A percentile compares a stretch with the other conserved stretches of the same genome.
phyloP scores from a whole-genome alignment of 2,329 filamentous ascomycete genomes.

The Septoria petroselini region DNA sequence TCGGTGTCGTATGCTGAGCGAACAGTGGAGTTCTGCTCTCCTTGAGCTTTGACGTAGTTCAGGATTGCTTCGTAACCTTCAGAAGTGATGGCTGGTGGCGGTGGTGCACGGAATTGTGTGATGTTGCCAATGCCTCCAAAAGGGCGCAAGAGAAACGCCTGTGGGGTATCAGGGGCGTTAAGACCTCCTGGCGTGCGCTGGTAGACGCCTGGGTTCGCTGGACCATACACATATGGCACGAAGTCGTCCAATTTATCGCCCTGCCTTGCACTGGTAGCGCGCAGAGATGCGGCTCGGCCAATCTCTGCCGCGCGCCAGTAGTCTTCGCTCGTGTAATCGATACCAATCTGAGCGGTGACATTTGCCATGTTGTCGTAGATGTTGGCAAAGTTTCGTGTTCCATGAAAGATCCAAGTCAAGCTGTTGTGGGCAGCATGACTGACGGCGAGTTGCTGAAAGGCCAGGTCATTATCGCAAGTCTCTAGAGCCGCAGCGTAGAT shows the following conservation, averaged over 20 bases:
- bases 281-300: constrained; percentile 26
- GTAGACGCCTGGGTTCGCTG: constrained; percentile 28
- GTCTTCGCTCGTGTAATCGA: constrained; percentile 21
- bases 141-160: constrained; percentile 30
- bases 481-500: constrained; percentile 31
- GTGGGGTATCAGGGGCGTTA: constrained; percentile 31
- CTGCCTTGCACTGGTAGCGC: constrained; percentile 27
- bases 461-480: constrained; percentile 25
- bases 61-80: constrained; percentile 28
- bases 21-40: constrained; percentile 31
- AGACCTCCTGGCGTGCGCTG: constrained; percentile 30
- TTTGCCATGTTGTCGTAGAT: constrained; percentile 8
- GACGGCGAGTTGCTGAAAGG: constrained; percentile 35
- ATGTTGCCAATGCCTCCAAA: constrained; percentile 32
- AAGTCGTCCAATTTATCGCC: constrained; percentile 32
- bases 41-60: constrained; percentile 29
- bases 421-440: constrained; percentile 35
- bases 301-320: constrained; percentile 20
- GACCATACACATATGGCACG: constrained; percentile 27
- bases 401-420: constrained; percentile 33
- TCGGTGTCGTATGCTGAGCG: constrained; percentile 29
- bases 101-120: constrained; percentile 27
- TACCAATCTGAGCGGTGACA: constrained; percentile 23
- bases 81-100: constrained; percentile 27
- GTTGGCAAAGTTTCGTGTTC: constrained; percentile 31